phyloP scores from a whole-genome alignment of 1,139 yeast species.

The Saccharomycopsis hybrid region DNA sequence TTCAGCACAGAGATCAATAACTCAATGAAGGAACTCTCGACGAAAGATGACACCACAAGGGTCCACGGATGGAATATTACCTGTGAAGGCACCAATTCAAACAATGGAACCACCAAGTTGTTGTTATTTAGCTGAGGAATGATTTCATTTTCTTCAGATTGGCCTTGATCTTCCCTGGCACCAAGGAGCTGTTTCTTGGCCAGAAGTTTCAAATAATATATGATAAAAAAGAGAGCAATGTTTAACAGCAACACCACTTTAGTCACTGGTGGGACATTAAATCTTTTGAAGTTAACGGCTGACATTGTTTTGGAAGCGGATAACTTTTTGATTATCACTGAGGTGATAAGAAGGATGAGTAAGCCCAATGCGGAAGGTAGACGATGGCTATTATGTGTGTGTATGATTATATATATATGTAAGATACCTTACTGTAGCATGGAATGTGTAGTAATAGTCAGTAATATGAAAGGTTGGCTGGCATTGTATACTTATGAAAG shows the following conservation, averaged over 20 bases:
- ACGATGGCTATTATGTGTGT: no score
- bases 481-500: no score
- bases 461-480: no score
- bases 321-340: constrained; percentile 23
- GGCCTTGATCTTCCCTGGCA: not conserved
- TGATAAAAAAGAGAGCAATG: constrained; percentile 29
- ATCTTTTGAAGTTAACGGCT: constrained; percentile 20
- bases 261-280: constrained; percentile 37
- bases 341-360: constrained; percentile 21
- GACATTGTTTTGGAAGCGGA: constrained; percentile 21
- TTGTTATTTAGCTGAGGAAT: constrained; percentile 28
- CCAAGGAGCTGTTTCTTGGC: not conserved
- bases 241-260: constrained; percentile 29
- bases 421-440: no score
- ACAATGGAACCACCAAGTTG: constrained; percentile 47
- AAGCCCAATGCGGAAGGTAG: constrained; percentile 24
- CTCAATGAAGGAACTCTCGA: constrained; percentile 53
- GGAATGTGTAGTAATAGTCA: no score
- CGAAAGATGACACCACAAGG: constrained; percentile 61
- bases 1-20: constrained; percentile 44
- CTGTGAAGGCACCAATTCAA: constrained; percentile 65
- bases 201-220: constrained; percentile 29
- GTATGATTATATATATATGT: no score
- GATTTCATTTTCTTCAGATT: no score
- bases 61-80: constrained; percentile 71